These are phyloP conservation scores for Rhizophagus clarus DNA, from an alignment of 192 early-diverging fungal genomes.

Conservation along the genomic window DNA sequence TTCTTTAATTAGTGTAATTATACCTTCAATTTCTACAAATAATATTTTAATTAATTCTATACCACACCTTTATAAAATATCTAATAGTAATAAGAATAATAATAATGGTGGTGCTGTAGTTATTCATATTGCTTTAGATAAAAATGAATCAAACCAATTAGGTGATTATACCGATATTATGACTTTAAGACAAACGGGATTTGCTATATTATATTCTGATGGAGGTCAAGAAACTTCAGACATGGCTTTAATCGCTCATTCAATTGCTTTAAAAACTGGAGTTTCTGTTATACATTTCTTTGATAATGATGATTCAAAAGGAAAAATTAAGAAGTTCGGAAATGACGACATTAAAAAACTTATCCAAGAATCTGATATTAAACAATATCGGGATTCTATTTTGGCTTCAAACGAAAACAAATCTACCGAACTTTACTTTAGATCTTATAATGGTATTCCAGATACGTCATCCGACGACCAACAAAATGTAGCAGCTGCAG, in stretches of 20 bases:
- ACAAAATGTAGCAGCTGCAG: neutral
- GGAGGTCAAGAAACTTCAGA: constrained; percentile 82
- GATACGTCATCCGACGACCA: neutral
- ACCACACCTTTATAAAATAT: constrained; percentile 57
- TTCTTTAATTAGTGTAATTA: constrained; percentile 34
- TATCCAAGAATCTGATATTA: constrained; percentile 48
- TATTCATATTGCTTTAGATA: constrained; percentile 55
- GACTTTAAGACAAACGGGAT: constrained; percentile 77
- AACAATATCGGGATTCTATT: constrained; percentile 35
- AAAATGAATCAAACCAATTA: constrained; percentile 30
- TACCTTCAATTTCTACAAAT: constrained; percentile 25
- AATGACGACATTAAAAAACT: constrained; percentile 31
- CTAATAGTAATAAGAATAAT: constrained; percentile 29
- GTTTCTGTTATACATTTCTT: constrained; percentile 71
- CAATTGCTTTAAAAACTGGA: constrained; percentile 61
- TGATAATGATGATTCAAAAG: constrained; percentile 32
- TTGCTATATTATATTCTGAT: constrained; percentile 74
- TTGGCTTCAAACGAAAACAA: constrained; percentile 18
- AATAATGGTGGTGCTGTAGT: constrained; percentile 51
- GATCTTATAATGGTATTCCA: neutral
- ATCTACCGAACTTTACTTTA: constrained; percentile 10
- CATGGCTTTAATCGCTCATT: constrained; percentile 78
- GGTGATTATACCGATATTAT: constrained; percentile 62
- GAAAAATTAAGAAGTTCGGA: neutral
- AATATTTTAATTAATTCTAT: constrained; percentile 50